Evolutionary conservation across 176 grass and related monocot species (phyloP).

Genomic region (Triticum dicoccoides): DNA sequence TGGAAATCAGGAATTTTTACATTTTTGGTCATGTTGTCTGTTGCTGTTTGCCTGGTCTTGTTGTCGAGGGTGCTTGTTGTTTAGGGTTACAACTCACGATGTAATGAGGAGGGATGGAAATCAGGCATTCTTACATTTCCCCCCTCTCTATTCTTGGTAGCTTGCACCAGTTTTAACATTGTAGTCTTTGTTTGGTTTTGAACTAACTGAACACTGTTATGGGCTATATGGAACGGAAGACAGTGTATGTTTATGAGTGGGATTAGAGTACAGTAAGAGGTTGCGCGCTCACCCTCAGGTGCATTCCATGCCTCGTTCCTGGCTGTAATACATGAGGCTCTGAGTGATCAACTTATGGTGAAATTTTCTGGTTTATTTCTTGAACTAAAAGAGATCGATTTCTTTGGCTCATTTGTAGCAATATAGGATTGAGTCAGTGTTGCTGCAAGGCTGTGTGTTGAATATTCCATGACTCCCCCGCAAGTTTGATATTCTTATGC

Average conservation of each 20-base stretch:
- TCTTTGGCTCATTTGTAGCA: background rate
- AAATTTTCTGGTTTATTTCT: background rate
- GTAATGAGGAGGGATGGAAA: background rate
- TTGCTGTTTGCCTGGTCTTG: background rate
- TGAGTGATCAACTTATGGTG: background rate
- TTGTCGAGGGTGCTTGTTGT: background rate
- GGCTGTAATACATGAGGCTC: background rate
- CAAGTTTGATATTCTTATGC: slow-evolving; percentile 1
- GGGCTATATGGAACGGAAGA: background rate
- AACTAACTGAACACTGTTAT: background rate
- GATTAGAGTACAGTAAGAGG: background rate
- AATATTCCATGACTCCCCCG: background rate
- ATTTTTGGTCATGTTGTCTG: background rate
- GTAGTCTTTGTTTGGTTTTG: background rate
- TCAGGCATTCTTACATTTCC: background rate
- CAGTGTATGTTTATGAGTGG: background rate
- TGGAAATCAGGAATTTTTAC: no score
- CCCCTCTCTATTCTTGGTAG: background rate
- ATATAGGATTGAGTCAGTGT: background rate
- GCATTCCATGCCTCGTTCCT: background rate
- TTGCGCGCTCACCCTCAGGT: background rate
- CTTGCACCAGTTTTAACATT: background rate
- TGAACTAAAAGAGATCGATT: background rate
- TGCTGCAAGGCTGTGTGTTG: background rate
- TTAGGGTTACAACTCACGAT: slow-evolving; percentile 3